phyloP scores from a whole-genome alignment of 2,329 filamentous ascomycete species.

The Rutstroemia sp. region DNA sequence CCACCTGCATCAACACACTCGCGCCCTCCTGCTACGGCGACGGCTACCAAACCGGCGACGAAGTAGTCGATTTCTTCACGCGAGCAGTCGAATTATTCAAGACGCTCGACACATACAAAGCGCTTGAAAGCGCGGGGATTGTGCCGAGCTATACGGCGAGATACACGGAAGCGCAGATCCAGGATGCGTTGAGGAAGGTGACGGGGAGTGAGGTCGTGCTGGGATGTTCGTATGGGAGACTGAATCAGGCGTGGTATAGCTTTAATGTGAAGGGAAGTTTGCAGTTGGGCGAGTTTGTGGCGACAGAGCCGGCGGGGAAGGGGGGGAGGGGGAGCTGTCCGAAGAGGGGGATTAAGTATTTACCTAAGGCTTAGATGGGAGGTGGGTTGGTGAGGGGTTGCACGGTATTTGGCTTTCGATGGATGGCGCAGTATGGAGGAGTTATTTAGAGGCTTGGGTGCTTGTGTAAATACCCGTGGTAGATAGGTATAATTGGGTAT shows the following conservation, averaged over 20 bases:
- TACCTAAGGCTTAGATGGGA: slow-evolving; percentile 6
- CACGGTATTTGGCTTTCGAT: no score
- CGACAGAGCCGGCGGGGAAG: slow-evolving; percentile 13
- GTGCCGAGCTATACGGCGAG: slow-evolving; percentile 35
- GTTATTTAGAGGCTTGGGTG: no score
- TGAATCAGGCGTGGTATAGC: slow-evolving; percentile 44
- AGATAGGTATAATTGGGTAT: no score
- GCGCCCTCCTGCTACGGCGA: slow-evolving; percentile 56
- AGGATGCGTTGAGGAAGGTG: slow-evolving; percentile 34
- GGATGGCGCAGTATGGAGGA: no score
- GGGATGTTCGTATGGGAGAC: slow-evolving; percentile 35
- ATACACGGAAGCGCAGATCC: slow-evolving; percentile 36
- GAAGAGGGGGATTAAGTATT: slow-evolving; percentile 13
- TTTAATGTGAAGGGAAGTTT: slow-evolving; percentile 17
- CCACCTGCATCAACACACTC: slow-evolving; percentile 63
- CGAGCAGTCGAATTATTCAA: slow-evolving; percentile 58
- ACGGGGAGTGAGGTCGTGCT: slow-evolving; percentile 40
- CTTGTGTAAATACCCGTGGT: no score
- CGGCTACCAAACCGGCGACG: slow-evolving; percentile 49
- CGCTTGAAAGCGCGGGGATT: slow-evolving; percentile 43
- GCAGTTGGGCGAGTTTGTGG: slow-evolving; percentile 15
- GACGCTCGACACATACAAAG: slow-evolving; percentile 29
- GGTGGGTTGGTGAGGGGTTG: no score
- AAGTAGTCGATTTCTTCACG: slow-evolving; percentile 62
- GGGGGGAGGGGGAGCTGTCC: slow-evolving; percentile 13